Percentiles rank a stretch among this genome's conserved stretches.
phyloP scores from a whole-genome alignment of 2,329 filamentous ascomycete species.

The Ophiobolus disseminans region DNA sequence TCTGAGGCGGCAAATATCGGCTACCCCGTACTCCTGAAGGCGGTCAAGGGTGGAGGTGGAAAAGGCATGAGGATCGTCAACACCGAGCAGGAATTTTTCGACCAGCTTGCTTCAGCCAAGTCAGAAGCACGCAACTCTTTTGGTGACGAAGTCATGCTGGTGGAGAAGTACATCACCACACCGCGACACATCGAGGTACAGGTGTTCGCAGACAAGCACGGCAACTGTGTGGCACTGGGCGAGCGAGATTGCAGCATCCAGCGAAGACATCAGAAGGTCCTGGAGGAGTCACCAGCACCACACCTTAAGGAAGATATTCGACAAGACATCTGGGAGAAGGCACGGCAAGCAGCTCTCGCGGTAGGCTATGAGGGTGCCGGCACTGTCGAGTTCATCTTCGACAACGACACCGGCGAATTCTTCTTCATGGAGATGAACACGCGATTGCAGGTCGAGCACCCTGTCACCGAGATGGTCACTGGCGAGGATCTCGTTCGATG shows the following conservation, averaged over 20 bases:
- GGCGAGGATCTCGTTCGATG: conserved; percentile 86
- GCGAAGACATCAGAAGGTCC: conserved; percentile 69
- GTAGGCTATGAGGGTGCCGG: conserved; percentile 71
- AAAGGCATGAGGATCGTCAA: conserved; percentile 74
- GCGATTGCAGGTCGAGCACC: conserved; percentile 93
- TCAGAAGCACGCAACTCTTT: conserved; percentile 70
- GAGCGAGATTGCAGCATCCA: conserved; percentile 73
- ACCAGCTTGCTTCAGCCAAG: conserved; percentile 68
- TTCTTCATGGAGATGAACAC: conserved; percentile 80
- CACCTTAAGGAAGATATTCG: conserved; percentile 65
- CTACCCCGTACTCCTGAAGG: conserved; percentile 70
- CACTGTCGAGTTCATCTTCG: conserved; percentile 73
- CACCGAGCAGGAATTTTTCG: conserved; percentile 64
- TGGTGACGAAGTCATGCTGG: conserved; percentile 70
- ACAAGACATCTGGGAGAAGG: conserved; percentile 71
- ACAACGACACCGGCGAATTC: conserved; percentile 70
- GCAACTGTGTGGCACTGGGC: conserved; percentile 69
- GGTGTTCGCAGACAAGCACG: conserved; percentile 70
- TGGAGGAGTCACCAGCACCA: conserved; percentile 71
- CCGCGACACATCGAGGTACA: conserved; percentile 73
- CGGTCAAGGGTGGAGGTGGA: conserved; percentile 69
- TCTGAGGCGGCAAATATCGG: conserved; percentile 75
- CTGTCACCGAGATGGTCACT: conserved; percentile 84
- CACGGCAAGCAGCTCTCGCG: conserved; percentile 67
- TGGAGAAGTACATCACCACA: conserved; percentile 72